These are phyloP conservation scores for Zygosaccharomyces bisporus DNA, from an alignment of 805 yeast species.

Conservation along the genomic window DNA sequence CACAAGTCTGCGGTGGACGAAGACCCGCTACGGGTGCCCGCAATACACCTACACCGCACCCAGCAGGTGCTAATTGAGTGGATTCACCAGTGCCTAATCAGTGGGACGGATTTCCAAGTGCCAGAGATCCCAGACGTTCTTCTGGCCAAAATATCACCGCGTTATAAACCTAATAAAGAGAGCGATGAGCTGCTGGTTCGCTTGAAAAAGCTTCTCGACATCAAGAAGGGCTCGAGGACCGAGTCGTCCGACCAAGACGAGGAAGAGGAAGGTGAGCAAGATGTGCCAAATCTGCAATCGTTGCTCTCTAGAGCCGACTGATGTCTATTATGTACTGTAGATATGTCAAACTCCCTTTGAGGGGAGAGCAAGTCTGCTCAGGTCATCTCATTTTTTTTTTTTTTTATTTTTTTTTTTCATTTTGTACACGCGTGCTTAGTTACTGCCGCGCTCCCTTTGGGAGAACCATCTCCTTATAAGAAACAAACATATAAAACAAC, in stretches of 20 bases:
- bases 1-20: neutral
- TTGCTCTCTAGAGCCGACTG: conserved; percentile 18
- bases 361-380: neutral
- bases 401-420: neutral
- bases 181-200: conserved; percentile 9
- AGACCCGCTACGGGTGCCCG: conserved; percentile 30
- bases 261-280: conserved; percentile 14
- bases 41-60: conserved; percentile 32
- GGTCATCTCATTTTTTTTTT: neutral
- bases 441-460: neutral
- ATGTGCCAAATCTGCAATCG: conserved; percentile 24
- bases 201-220: conserved; percentile 20
- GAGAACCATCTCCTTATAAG: neutral
- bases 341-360: too few species aligned
- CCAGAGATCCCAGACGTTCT: conserved; percentile 30
- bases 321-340: neutral
- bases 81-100: conserved; percentile 23
- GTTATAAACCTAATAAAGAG: conserved; percentile 6
- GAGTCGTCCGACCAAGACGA: conserved; percentile 8
- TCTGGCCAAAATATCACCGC: conserved; percentile 20
- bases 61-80: conserved; percentile 28
- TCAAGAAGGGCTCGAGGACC: conserved; percentile 15
- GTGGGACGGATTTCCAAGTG: conserved; percentile 23
- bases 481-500: neutral
- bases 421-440: neutral